Evolutionary conservation across 2,329 filamentous ascomycete species (phyloP), one percentile per base, ranked within the genome.

Genomic region (Claviceps spartinae): DNA sequence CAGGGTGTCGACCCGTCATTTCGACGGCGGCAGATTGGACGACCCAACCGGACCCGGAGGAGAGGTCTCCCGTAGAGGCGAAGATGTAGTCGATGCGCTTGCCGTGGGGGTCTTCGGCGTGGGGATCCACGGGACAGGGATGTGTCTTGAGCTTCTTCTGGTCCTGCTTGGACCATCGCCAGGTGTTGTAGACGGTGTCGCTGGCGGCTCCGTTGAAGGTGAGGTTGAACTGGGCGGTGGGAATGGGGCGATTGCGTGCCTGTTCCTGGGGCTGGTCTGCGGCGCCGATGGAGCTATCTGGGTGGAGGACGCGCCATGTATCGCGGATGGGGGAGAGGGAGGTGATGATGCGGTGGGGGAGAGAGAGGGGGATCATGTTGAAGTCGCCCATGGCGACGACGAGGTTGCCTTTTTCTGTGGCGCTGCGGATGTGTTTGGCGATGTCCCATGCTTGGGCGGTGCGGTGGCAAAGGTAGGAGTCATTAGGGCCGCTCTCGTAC

Each of bases 71-170:
- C 13, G 78, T 77, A 1, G 78, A 80, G 59, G 88, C 83, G 68
- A 98, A 97, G 62, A 98, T 85, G 68, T 98, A 98, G 69, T 98
- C 93, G 47, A 97, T 77, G 22, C 93, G 76, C 66, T 95, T 91
- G n/a, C 86, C 91, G 24, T 73, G 75, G 0, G 80, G 81, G 63
- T 96, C 90, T 3, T 74, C 67, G 0, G 79, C 78, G 47, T 83
- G 76, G 0, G 78, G 76, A n/a, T 84, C 73, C 6, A 95, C 74
- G 37, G 64, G 61, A 42, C 82, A 73, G 13, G 67, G 60, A 46
- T 79, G 78, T 43, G 77, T 78, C 11, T 76, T 76, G 2, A 94
- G 71, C 5, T 75, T 75, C 61, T 85, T 85, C 65, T 81, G 84
- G 60, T 86, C 75, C 16, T 71, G 72, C 60, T 86, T 81, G 53